Conservation (phyloP, 148 eudicot species). For the Gaultheria prostrata region DNA sequence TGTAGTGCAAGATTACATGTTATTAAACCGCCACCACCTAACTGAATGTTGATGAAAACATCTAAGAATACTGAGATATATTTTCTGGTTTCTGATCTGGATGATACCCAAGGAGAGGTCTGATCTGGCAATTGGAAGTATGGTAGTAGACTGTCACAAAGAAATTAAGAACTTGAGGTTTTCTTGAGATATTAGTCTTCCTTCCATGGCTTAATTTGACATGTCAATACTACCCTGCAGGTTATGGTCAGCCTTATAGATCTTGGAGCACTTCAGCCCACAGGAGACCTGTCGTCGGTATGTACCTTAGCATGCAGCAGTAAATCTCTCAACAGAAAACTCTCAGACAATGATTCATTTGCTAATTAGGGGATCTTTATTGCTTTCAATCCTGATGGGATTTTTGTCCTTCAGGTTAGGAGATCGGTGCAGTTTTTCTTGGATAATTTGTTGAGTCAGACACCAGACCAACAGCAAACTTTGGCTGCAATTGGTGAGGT, state of each 20-base stretch:
- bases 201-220: not conserved
- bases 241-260: slow-evolving; percentile 79
- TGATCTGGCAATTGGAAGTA: not conserved
- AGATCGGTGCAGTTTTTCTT: slow-evolving; percentile 92
- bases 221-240: slow-evolving; percentile 34
- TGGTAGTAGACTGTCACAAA: not conserved
- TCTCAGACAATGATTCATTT: not conserved
- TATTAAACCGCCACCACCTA: not conserved
- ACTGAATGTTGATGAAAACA: not conserved
- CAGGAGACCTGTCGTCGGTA: slow-evolving; percentile 93
- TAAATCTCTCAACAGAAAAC: slow-evolving; percentile 8
- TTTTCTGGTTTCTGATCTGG: not conserved
- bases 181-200: slow-evolving; percentile 5
- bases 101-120: not conserved
- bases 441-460: slow-evolving; percentile 80
- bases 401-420: slow-evolving; percentile 54
- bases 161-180: not conserved
- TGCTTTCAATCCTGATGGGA: slow-evolving; percentile 12
- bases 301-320: slow-evolving; percentile 18
- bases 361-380: not conserved
- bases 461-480: slow-evolving; percentile 90
- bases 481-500: slow-evolving; percentile 97
- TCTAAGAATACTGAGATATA: not conserved
- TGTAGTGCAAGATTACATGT: not conserved
- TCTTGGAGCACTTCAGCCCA: slow-evolving; percentile 97